Evolutionary conservation across 768 basidiomycete species (phyloP).

Genomic region (Leucocoprinus birnbaumii): DNA sequence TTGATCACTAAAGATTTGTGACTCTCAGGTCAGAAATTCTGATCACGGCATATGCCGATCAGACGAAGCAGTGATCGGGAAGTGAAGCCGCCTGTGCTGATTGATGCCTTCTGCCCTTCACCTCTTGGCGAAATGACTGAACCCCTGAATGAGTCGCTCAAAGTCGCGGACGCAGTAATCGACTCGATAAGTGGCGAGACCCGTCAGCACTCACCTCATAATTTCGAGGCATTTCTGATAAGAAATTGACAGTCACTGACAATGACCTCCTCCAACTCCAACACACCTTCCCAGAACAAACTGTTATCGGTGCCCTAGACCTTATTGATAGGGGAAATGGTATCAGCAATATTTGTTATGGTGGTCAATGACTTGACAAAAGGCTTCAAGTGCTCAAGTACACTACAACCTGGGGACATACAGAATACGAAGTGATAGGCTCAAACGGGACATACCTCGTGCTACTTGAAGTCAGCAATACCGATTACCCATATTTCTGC

Average conservation of each 20-base stretch:
- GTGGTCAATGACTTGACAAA: background rate
- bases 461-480: constrained; percentile 38
- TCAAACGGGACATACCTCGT: constrained; percentile 63
- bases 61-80: background rate
- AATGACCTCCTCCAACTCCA: constrained; percentile 54
- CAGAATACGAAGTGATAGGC: constrained; percentile 66
- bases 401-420: constrained; percentile 51
- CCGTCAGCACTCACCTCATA: background rate
- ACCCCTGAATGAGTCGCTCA: background rate
- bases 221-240: background rate
- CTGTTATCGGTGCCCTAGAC: constrained; percentile 70
- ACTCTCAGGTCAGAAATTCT: background rate
- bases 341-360: constrained; percentile 19
- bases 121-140: background rate
- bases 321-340: constrained; percentile 72
- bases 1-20: background rate
- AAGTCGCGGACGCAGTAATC: constrained; percentile 8
- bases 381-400: constrained; percentile 56
- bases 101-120: too few relatives aligned
- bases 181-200: background rate
- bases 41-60: constrained; percentile 5
- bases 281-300: constrained; percentile 56
- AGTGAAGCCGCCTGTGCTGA: too few relatives aligned
- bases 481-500: constrained; percentile 54
- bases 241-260: constrained; percentile 30